Evolutionary conservation across 23 red algal genomes (phyloP), one percentile per base, ranked within the genome.

Genomic region (Gracilaria domingensis): DNA sequence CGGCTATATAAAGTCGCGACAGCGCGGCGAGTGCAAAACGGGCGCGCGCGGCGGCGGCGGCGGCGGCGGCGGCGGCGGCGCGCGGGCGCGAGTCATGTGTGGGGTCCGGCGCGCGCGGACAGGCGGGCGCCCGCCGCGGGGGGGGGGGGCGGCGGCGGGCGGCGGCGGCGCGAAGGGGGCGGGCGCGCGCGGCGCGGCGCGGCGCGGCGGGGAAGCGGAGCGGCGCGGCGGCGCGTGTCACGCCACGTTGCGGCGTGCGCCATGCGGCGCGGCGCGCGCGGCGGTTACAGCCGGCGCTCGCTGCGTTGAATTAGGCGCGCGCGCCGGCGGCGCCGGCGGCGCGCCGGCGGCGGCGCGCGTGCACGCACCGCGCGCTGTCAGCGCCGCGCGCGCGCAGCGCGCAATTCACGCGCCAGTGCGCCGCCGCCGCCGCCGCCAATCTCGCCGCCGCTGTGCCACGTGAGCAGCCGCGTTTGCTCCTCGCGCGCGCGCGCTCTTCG

Each of bases 231-330:
- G 69, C 69, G 69, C 17, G 36, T 75, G 69, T 75, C 69, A 75
- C 69, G 69, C 69, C 69, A 75, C 69, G 69, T 75, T 75, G 37
- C 42, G 11, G 69, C 23, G 60, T 65, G 60, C 60, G 60, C 60
- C 60, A 65, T 65, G 60, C 24, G 24, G 8, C 8, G 23, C 60
- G 23, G 23, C 9, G 60, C 4, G 5, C 42, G 42, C 29, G 34
- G 8, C 23, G 14, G 23, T 75, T 75, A 75, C 69, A 75, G 69
- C 8, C 69, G 69, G 69, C 35, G 29, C 69, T 40, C 69, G 39
- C 35, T 75, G 69, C 9, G 37, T 75, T 75, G 69, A 75, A 75
- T 75, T 75, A 40, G 36, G 4, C 42, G 42, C 42, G 42, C 11
- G 42, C 42, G 42, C 42, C 5, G 4, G 42, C 42, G 11, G 5